phyloP scores from a whole-genome alignment of 2,329 filamentous ascomycete species.

The Sclerotinia borealis region DNA sequence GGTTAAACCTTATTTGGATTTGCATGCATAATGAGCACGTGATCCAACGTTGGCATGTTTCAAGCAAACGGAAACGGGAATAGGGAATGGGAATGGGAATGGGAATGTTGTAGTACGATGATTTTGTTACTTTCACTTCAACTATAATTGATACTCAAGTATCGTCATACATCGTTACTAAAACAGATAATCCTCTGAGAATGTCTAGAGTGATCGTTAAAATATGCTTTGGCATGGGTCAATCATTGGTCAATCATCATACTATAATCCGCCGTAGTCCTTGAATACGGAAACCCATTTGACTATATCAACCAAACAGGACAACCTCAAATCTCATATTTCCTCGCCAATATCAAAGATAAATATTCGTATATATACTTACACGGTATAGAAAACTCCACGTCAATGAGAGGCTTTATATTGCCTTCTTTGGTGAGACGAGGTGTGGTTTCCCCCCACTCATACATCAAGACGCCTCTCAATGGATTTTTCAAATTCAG shows the following conservation, averaged over 20 bases:
- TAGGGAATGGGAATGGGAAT: too few species aligned
- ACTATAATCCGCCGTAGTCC: not conserved
- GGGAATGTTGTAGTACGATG: too few species aligned
- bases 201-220: too few species aligned
- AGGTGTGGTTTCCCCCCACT: not conserved
- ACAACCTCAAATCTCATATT: not conserved
- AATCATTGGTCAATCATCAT: not conserved
- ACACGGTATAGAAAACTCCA: not conserved
- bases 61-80: not conserved
- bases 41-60: too few species aligned
- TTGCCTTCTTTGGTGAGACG: not conserved
- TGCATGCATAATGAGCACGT: constrained; percentile 2
- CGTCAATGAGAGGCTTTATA: not conserved
- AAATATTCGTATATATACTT: not conserved
- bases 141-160: not conserved
- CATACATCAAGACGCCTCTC: not conserved
- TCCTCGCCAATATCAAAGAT: not conserved
- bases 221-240: too few species aligned
- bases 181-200: too few species aligned
- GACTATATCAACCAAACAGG: not conserved
- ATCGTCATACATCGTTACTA: not conserved
- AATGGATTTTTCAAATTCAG: not conserved
- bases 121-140: not conserved
- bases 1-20: not conserved
- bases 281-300: not conserved